Base-by-base conservation (phyloP, 345 rosid species). In the Gynandropsis gynandra region DNA sequence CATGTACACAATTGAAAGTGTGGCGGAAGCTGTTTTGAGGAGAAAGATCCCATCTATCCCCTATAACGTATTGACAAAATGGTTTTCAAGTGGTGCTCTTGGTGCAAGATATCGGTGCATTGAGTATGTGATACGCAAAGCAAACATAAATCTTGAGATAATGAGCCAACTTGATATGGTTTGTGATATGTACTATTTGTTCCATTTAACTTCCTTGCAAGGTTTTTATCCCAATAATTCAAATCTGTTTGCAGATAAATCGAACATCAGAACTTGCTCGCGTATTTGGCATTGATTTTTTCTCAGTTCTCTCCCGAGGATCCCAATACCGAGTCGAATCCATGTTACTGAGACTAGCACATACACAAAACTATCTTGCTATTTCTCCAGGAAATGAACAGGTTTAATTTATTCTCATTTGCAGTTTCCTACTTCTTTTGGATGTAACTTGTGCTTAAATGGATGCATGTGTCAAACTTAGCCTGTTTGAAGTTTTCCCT, bases 241-340 rank as follows among this genome's bases (percentile, higher is more conserved):
- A 48, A 1, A 10, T 21, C 48, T 14, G 6, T 75, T 75, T 74
- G 59, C 87, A 90, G 98, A 77, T 90, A 65, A 90, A 87, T 68
- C 87, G 95, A 60, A 90, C 98, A 14, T 87, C 98, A 21, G 95
- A 90, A 73, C 96, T 90, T 71, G 95, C 98, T 69, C 96, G 96
- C 41, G 79, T 90, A 54, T 90, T 87, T 60, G 98, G 98, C 54
- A 90, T 90, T 10, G 98, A 90, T 44, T 90, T 90, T 73, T 90
- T 90, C 73, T 90, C 98, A 54, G 98, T 90, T 72, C 95, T 87
- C 34, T 90, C 96, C 62, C 85, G 98, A 64, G 98, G 98, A 55
- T 90, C 98, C 10, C 96, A 90, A 40, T 90, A 80, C 57, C 95
- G 98, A 54, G 98, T 90, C 50, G 98, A 90, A 75, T 90, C 98